Base-by-base conservation (phyloP, 2,329 filamentous ascomycete genomes). In the Diaporthe batatas region DNA sequence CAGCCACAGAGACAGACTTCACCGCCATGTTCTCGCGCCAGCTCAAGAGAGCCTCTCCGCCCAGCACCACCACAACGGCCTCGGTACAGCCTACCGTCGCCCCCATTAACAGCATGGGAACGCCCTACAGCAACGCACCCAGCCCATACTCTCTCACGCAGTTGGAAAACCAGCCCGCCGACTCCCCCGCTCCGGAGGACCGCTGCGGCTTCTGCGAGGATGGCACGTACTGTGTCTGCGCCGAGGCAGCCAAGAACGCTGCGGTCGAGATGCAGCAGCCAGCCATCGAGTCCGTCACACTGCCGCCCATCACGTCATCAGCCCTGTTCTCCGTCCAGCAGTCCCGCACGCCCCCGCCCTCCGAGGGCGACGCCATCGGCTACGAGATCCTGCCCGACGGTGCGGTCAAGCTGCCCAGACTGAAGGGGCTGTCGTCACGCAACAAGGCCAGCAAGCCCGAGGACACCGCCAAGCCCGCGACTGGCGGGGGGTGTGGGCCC, bases 141-240 rank as follows among this genome's bases (percentile, higher is more conserved):
- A 80, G 12, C 80, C 84, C 23, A 79, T 83, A 74, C 32, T 57
- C 70, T 2, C 57, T 74, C 39, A 70, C 72, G 4, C 72, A 70
- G 5, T 54, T 70, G 8, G 72, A 74, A 16, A 29, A 53, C 42
- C 72, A 72, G 12, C 51, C 57, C 4, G 71, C 64, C 7, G 73
- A 72, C 21, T 74, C 73, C 11, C 73, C 73, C n/a, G 70, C 72
- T 29, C 75, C 88, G 6, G 88, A 90, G 75, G 93, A 96, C 77
- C 88, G 90, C 25, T 96, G 94, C 80, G 94, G 94, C 8, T 96
- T 96, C 83, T 96, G 94, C 82, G 90, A 92, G 75, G 93, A 95
- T 73, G 93, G 93, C 6, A 95, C 92, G 0, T 94, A 94, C 77
- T 96, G 94, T 79, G 91, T 95, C 76, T 96, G 94, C 81, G 93